These are phyloP conservation scores for Emericellopsis atlantica DNA, from an alignment of 2,329 filamentous ascomycete genomes.

Conservation along the genomic window DNA sequence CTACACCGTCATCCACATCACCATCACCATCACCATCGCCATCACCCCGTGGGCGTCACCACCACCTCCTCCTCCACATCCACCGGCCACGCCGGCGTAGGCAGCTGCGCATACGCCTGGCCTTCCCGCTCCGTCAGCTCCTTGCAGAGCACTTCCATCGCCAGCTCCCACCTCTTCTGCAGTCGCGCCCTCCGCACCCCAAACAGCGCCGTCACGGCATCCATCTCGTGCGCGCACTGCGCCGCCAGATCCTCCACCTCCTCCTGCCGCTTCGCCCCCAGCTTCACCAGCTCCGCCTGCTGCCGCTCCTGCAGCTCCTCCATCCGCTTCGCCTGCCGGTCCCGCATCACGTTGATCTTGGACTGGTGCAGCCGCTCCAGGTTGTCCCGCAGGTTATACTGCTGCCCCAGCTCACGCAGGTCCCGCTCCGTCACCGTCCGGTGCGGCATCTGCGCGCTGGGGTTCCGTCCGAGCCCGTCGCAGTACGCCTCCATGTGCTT, in stretches of 20 bases:
- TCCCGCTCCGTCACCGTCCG: conserved; percentile 47
- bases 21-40: too few relatives aligned
- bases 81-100: conserved; percentile 18
- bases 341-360: conserved; percentile 53
- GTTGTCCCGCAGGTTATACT: conserved; percentile 47
- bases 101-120: conserved; percentile 24
- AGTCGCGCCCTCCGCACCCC: conserved; percentile 28
- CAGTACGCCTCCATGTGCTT: conserved; percentile 57
- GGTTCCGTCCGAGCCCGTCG: conserved; percentile 33
- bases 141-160: conserved; percentile 37
- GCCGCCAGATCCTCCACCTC: conserved; percentile 36
- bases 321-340: conserved; percentile 48
- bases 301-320: conserved; percentile 45
- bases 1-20: too few relatives aligned
- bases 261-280: conserved; percentile 29
- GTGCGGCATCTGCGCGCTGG: conserved; percentile 25
- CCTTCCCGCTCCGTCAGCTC: conserved; percentile 34
- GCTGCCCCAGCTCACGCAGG: conserved; percentile 43
- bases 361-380: conserved; percentile 46
- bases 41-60: background rate
- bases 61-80: background rate
- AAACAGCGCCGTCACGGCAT: conserved; percentile 31
- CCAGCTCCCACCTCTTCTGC: conserved; percentile 36
- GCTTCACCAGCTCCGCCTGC: conserved; percentile 32
- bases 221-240: conserved; percentile 35